Percentiles rank a stretch among this genome's conserved stretches.
Conservation (phyloP, 352 stramenopile species). For the Globisporangium okanoganense region DNA sequence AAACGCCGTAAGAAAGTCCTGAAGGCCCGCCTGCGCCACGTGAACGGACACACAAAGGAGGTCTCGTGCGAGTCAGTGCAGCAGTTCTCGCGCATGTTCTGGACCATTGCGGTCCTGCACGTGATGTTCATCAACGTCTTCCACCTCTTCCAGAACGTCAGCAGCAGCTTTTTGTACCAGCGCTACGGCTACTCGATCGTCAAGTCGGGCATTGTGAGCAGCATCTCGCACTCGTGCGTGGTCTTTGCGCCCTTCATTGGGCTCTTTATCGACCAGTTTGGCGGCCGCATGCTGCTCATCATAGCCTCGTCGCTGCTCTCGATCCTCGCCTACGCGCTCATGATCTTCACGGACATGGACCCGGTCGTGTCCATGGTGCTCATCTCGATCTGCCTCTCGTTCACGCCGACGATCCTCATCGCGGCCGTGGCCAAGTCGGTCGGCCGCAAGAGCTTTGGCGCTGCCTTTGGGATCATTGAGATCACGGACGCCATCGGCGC, state of each 20-base stretch:
- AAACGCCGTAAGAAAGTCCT: constrained; percentile 55
- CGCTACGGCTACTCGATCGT: constrained; percentile 83
- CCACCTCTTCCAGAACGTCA: constrained; percentile 91
- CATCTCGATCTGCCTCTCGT: constrained; percentile 83
- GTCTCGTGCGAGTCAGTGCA: constrained; percentile 61
- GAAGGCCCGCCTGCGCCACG: neutral
- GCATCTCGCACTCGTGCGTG: constrained; percentile 72
- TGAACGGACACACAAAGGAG: constrained; percentile 12
- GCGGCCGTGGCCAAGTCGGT: constrained; percentile 81
- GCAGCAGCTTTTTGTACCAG: constrained; percentile 83
- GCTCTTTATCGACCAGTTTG: constrained; percentile 85
- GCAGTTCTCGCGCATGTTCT: constrained; percentile 85
- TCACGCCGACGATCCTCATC: constrained; percentile 88
- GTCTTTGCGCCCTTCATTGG: constrained; percentile 88
- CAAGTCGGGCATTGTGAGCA: constrained; percentile 81
- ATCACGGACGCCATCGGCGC: constrained; percentile 79
- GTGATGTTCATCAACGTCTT: constrained; percentile 90
- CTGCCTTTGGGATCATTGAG: constrained; percentile 87
- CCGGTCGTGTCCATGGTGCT: constrained; percentile 85
- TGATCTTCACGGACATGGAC: constrained; percentile 78
- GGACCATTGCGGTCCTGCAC: constrained; percentile 79
- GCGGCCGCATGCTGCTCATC: constrained; percentile 82
- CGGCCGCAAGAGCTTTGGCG: constrained; percentile 67
- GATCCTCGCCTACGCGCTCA: constrained; percentile 75
- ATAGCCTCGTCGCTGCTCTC: constrained; percentile 62